phyloP scores from a whole-genome alignment of 2,329 filamentous ascomycete species.

The Monosporascus cannonballus region DNA sequence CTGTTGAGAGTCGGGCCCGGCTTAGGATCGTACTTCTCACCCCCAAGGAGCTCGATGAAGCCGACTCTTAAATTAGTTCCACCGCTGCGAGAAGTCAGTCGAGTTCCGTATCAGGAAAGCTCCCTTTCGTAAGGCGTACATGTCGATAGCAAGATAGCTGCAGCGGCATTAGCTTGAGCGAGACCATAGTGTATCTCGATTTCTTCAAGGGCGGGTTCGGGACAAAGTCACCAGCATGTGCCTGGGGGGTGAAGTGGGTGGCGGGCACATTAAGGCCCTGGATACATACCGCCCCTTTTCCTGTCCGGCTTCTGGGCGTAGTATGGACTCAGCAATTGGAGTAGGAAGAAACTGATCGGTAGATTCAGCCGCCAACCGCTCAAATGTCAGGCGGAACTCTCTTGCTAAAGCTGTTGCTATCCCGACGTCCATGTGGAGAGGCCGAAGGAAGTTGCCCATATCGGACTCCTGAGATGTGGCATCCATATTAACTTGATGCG shows the following conservation, averaged over 20 bases:
- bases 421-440: constrained; percentile 41
- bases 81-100: constrained; percentile 38
- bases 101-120: constrained; percentile 7
- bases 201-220: background rate
- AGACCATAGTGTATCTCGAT: constrained; percentile 5
- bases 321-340: constrained; percentile 53
- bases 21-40: constrained; percentile 14
- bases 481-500: background rate
- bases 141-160: constrained; percentile 59
- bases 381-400: constrained; percentile 42
- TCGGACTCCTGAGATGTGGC: constrained; percentile 9
- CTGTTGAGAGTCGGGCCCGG: background rate
- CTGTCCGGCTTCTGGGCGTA: constrained; percentile 39
- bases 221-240: background rate
- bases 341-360: constrained; percentile 53
- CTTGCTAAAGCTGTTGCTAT: constrained; percentile 41
- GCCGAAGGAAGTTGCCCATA: constrained; percentile 42
- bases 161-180: constrained; percentile 10
- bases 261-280: background rate
- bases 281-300: constrained; percentile 43
- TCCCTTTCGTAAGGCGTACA: constrained; percentile 39
- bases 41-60: constrained; percentile 54
- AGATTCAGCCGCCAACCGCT: constrained; percentile 44
- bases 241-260: background rate
- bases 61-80: constrained; percentile 64